Conservation (phyloP, 2,329 filamentous ascomycete species). For the Sclerotinia spermophila region DNA sequence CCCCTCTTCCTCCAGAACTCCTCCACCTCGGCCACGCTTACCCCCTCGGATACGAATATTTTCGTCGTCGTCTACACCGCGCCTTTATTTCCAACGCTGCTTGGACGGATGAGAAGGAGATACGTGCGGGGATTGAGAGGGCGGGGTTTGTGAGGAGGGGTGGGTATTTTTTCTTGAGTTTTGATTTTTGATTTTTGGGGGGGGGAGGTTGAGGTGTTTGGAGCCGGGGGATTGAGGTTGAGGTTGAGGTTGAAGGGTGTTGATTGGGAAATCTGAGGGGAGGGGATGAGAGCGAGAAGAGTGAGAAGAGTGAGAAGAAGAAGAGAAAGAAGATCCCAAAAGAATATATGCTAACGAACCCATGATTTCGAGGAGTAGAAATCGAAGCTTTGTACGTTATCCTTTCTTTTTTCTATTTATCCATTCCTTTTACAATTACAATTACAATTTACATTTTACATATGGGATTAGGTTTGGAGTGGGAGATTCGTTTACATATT, state of each 20-base stretch:
- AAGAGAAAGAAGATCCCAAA: background rate
- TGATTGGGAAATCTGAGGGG: background rate
- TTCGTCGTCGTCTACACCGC: constrained; percentile 73
- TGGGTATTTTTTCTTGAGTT: constrained; percentile 37
- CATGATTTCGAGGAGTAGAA: constrained; percentile 50
- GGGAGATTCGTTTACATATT: no score
- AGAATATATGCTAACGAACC: constrained; percentile 7
- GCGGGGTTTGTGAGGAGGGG: constrained; percentile 92
- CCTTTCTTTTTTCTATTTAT: no score
- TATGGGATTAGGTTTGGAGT: no score
- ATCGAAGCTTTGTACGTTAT: constrained; percentile 81
- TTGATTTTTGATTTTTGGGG: no score
- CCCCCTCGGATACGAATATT: constrained; percentile 79
- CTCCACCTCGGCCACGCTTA: constrained; percentile 83
- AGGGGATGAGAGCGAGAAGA: background rate
- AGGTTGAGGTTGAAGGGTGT: no score
- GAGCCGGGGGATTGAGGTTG: no score
- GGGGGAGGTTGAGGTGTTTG: no score
- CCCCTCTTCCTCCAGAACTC: constrained; percentile 64
- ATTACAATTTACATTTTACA: no score
- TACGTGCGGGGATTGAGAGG: constrained; percentile 68
- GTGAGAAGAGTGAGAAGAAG: background rate
- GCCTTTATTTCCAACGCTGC: constrained; percentile 76
- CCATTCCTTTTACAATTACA: no score
- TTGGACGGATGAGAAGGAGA: constrained; percentile 69